Evolutionary conservation across 1,139 yeast species (phyloP), one percentile per base, ranked within the genome.

Genomic region (Yamadazyma oceani): DNA sequence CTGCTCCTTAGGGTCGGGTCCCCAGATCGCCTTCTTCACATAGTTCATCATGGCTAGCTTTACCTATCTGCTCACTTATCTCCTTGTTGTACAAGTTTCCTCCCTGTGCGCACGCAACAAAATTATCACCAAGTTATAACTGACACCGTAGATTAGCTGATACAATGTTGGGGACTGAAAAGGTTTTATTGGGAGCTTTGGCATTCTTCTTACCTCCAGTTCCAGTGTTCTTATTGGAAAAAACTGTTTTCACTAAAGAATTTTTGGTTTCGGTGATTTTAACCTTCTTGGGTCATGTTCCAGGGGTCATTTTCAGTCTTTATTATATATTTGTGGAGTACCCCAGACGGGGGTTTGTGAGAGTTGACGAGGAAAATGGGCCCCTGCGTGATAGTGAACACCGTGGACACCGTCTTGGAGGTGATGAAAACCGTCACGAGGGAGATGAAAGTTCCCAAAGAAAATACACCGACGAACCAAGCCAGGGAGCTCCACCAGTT

Each of bases 1-100:
- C 53, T 88, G 97, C 55, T 92, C 97, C 54, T 83, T 83, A 32
- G 97, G 96, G 58, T 89, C 96, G 0, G 96, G 96, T 1, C 97
- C 98, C 82, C 94, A 90, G 36, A 90, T 81, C 8, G 90, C 86
- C 57, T 82, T 81, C 64, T 87, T 89, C 32, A 90, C 63, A 53
- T 68, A 80, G 49, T 85, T 87, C 92, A 85, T 84, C 38, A 32
- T 42, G 16, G n/a, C n/a, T n/a, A n/a, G n/a, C n/a, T n/a, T n/a
- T n/a, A n/a, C n/a, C n/a, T n/a, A n/a, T n/a, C n/a, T n/a, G n/a
- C n/a, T n/a, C n/a, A n/a, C n/a, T n/a, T n/a, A n/a, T n/a, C n/a
- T n/a, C n/a, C n/a, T n/a, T n/a, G n/a, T n/a, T n/a, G n/a, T n/a
- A n/a, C n/a, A n/a, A n/a, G n/a, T n/a, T n/a, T n/a, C 22, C 58